Evolutionary conservation across 305 asterid genomes (phyloP).

Genomic region (Fraxinus xanthoxyloides): DNA sequence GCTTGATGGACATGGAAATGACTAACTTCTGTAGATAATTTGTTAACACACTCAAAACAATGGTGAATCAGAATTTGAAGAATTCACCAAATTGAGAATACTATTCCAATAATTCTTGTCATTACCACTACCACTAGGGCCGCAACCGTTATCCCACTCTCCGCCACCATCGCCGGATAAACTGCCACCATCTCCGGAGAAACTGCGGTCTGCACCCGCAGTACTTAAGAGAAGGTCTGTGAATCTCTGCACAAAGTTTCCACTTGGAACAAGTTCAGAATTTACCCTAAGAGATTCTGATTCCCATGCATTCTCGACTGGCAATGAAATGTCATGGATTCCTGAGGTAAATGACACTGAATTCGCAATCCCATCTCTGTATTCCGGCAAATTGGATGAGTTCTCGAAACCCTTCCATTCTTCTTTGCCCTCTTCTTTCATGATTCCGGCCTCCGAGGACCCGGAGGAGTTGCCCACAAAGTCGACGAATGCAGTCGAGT

Average conservation of each 20-base stretch:
- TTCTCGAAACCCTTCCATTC: slow-evolving; percentile 47
- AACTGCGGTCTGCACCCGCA: slow-evolving; percentile 35
- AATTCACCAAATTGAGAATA: slow-evolving; percentile 72
- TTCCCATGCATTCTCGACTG: slow-evolving; percentile 30
- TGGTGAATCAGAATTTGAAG: slow-evolving; percentile 67
- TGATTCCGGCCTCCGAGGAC: slow-evolving; percentile 36
- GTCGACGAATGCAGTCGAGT: slow-evolving; percentile 41
- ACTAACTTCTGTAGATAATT: neutral
- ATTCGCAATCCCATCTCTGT: slow-evolving; percentile 29
- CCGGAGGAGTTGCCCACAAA: slow-evolving; percentile 44
- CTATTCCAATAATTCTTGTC: slow-evolving; percentile 82
- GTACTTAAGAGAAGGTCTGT: slow-evolving; percentile 69
- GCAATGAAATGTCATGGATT: slow-evolving; percentile 26
- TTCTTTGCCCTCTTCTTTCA: slow-evolving; percentile 46
- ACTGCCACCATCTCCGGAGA: slow-evolving; percentile 40
- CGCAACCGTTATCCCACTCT: slow-evolving; percentile 43
- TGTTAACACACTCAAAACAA: slow-evolving; percentile 34
- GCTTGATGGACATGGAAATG: neutral
- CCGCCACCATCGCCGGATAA: slow-evolving; percentile 43
- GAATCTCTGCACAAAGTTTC: slow-evolving; percentile 62
- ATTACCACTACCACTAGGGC: slow-evolving; percentile 25
- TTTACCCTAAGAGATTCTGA: slow-evolving; percentile 24
- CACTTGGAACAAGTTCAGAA: slow-evolving; percentile 32
- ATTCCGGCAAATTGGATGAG: slow-evolving; percentile 29
- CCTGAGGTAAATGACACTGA: slow-evolving; percentile 30